phyloP scores from a whole-genome alignment of 2,329 filamentous ascomycete species.

The Eurotiales sp. region DNA sequence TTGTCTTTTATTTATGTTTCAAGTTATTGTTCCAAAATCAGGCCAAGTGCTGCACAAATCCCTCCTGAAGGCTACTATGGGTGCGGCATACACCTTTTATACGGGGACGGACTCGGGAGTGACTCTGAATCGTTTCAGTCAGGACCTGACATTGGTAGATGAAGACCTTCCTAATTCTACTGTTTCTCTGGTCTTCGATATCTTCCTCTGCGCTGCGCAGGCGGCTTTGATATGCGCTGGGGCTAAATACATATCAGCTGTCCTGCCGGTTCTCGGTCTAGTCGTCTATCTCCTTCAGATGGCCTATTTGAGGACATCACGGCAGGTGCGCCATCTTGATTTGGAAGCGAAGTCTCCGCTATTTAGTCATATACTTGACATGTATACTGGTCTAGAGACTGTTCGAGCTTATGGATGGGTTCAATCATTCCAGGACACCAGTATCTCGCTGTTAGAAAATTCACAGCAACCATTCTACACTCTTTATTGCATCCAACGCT shows the following conservation, averaged over 20 bases:
- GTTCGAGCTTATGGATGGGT: background rate
- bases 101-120: background rate
- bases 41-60: too few species aligned
- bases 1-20: too few species aligned
- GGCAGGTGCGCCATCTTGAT: background rate
- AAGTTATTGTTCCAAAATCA: too few species aligned
- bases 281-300: background rate
- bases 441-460: background rate
- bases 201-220: background rate
- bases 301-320: background rate
- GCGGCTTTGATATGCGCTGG: background rate
- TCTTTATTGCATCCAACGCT: background rate
- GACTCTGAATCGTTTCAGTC: background rate
- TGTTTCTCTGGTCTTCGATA: background rate
- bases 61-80: background rate
- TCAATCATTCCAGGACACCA: background rate
- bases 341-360: background rate
- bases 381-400: background rate
- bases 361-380: background rate
- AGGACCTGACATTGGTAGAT: background rate
- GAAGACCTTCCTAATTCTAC: background rate
- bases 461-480: background rate
- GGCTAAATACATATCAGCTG: background rate
- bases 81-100: background rate
- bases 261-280: background rate